Evolutionary conservation across 2,329 filamentous ascomycete species (phyloP), one percentile per base, ranked within the genome.

Genomic region (Monilinia fructigena): DNA sequence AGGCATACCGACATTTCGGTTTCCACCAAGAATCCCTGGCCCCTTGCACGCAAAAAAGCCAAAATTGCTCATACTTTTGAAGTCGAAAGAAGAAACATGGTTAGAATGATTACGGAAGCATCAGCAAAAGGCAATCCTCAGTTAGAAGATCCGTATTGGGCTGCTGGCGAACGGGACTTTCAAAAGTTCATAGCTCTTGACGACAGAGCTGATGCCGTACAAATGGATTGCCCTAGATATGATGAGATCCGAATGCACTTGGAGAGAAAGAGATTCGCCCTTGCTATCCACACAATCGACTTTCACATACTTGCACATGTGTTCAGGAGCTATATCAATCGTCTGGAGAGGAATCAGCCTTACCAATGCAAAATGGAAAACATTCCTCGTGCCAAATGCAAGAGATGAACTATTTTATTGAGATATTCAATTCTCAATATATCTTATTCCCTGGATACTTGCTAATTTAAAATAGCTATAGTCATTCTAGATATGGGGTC

Each of bases 241-340:
- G 28, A 55, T 45, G 35, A 63, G 52, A 40, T 63, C 35, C n/a
- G 48, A 45, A 18, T 28, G 50, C 45, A 63, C 45, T 28, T 63
- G 20, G 52, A 54, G 11, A 16, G 4, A 31, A 55, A 63, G 23
- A 53, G 14, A 14, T 54, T 54, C 4, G 50, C 61, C 31, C 61
- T 63, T n/a, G 61, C 61, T 23, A 55, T 63, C 40, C 48, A 63
- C 16, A 63, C 61, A 31, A 55, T 63, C 38, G 12, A 63, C 3
- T 63, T 31, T 12, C 10, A 53, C 26, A 55, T 55, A 16, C 61
- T 50, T n/a, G 61, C 48, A 16, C 61, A 63, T 55, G 10, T 63
- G 23, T 28, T 63, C 28, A 42, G 50, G n/a, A 26, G 38, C 40
- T 63, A 63, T 26, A 55, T 63, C 18, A 6, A 26, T 40, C 48